Evolutionary conservation across 768 basidiomycete genomes (phyloP).

Genomic region (Ramaria sp.): DNA sequence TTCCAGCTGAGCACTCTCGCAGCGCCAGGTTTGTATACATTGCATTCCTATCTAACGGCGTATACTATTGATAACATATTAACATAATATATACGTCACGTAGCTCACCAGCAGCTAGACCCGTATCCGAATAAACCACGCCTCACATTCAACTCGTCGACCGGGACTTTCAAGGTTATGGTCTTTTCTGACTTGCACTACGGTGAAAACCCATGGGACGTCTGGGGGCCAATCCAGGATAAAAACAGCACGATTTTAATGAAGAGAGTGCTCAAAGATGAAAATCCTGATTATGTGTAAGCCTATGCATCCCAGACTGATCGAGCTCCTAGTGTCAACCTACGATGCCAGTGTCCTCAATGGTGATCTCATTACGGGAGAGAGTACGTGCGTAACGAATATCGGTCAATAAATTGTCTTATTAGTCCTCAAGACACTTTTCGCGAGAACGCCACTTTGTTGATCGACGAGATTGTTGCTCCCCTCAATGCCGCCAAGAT

Average conservation of each 20-base stretch:
- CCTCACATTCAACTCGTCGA: constrained; percentile 37
- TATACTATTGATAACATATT: neutral
- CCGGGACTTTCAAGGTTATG: constrained; percentile 62
- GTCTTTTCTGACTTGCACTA: constrained; percentile 70
- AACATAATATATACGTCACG: too few species aligned
- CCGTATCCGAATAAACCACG: constrained; percentile 39
- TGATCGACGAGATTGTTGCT: constrained; percentile 53
- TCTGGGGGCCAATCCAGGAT: constrained; percentile 60
- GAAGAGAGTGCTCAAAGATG: constrained; percentile 41
- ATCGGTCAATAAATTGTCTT: neutral
- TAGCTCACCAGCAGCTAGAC: constrained; percentile 14
- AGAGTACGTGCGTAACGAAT: constrained; percentile 30
- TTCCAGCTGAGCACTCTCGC: neutral
- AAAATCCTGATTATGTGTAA: constrained; percentile 63
- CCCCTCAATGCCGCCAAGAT: constrained; percentile 47
- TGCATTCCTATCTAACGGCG: neutral
- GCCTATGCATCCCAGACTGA: constrained; percentile 14
- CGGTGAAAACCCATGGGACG: constrained; percentile 65
- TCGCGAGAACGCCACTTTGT: constrained; percentile 50
- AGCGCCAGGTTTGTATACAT: neutral
- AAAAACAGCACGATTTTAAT: constrained; percentile 50
- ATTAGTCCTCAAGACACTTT: constrained; percentile 36
- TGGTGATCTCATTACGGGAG: constrained; percentile 67
- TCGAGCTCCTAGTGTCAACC: neutral
- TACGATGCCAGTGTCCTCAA: constrained; percentile 45